Conservation (phyloP, 208 protist genomes). For the Endotrypanum monterogeii region DNA sequence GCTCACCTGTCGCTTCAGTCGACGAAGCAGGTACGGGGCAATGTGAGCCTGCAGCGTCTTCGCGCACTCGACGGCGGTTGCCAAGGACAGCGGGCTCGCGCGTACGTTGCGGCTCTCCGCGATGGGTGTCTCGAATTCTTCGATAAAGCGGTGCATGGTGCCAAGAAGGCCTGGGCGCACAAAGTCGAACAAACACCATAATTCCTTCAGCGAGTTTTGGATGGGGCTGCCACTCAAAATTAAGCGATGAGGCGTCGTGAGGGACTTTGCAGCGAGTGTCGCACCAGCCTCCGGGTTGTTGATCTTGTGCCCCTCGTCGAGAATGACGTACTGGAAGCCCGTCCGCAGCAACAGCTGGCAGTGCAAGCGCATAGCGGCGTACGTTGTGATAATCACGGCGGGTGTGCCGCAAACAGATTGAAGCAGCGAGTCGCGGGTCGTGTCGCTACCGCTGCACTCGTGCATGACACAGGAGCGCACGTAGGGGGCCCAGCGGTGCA, state of each 20-base stretch:
- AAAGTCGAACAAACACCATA: slow-evolving; percentile 99
- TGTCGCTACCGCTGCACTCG: slow-evolving; percentile 48
- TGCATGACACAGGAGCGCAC: slow-evolving; percentile 89
- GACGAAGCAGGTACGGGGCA: slow-evolving; percentile 95
- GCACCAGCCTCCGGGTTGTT: slow-evolving; percentile 95
- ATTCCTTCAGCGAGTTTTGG: slow-evolving; percentile 98
- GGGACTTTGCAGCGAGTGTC: slow-evolving; percentile 95
- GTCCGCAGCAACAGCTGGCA: slow-evolving; percentile 51
- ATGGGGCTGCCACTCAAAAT: slow-evolving; percentile 97
- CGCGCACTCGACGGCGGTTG: slow-evolving; percentile 95
- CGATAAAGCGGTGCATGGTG: slow-evolving; percentile 74
- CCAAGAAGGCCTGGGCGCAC: slow-evolving; percentile 95
- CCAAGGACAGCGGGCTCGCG: slow-evolving; percentile 85
- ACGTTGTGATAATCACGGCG: slow-evolving; percentile 96
- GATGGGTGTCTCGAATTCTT: slow-evolving; percentile 86
- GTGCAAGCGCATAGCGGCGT: slow-evolving; percentile 81
- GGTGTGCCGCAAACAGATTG: slow-evolving; percentile 47
- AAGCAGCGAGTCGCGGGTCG: slow-evolving; percentile 52
- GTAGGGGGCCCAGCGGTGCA: slow-evolving; percentile 94
- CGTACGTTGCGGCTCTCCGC: slow-evolving; percentile 91
- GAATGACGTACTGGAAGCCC: slow-evolving; percentile 94
- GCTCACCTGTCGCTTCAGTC: slow-evolving; percentile 96
- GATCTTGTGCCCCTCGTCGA: slow-evolving; percentile 98
- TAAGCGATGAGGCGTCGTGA: slow-evolving; percentile 94
- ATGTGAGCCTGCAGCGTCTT: slow-evolving; percentile 93